Base-by-base conservation (phyloP, 108 stramenopile species). In the Poteriospumella lacustris region DNA sequence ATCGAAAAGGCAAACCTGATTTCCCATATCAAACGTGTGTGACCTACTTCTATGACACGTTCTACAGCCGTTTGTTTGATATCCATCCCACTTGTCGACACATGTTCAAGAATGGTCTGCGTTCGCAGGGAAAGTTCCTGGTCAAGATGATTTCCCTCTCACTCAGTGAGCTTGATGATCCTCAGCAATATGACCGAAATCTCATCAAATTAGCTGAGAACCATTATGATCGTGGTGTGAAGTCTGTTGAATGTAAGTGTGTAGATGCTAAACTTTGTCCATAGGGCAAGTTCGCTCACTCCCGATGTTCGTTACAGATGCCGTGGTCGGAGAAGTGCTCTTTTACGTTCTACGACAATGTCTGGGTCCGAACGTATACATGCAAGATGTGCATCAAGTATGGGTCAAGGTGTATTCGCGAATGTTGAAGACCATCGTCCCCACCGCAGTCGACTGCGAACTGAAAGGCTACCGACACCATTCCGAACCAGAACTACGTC, bases 51-150 rank as follows among this genome's bases (percentile, higher is more conserved):
- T 64, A 64, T 64, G 60, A 64, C 31, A 34, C 60, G 9, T 73
- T 73, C 70, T 73, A 73, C 36, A 33, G 26, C 33, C 36, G 70
- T n/a, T 24, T 73, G 3, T 73, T 73, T 38, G 70, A 73, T 56
- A 73, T 73, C 26, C 70, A 73, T 24, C 70, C 70, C 43, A 52
- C 36, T 24, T 44, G 31, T 5, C 12, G 70, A 5, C 40, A 42
- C 31, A 9, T 73, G 5, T 73, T 73, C 31, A 73, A 73, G 42
- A 38, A 24, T 34, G 70, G 70, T 28, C 26, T 73, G 36, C 36
- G 31, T 26, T n/a, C 24, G 26, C 70, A 73, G 41, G 70, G 70
- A 38, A 73, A 73, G 41, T 73, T 73, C 47, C 33, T 73, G n/a
- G 70, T 73, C 26, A 73, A 52, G 41, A 73, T 73, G 70, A 73